Conservation (phyloP, 768 basidiomycete species). For the Rhizopogon sp. region DNA sequence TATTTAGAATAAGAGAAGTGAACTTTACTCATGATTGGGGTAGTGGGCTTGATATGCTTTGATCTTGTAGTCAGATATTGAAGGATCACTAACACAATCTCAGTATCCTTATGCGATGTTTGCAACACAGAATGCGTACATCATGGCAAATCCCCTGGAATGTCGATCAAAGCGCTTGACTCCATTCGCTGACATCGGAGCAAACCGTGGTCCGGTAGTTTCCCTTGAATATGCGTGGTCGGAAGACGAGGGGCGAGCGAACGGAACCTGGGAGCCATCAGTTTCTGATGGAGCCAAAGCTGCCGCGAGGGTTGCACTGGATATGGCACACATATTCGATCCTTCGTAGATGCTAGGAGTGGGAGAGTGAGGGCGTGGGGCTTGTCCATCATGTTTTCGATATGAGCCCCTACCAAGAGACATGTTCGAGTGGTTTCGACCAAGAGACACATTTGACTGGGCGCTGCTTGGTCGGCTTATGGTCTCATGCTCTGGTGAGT, state of each 20-base stretch:
- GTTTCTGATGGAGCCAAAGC: not conserved
- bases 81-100: slow-evolving; percentile 5
- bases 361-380: slow-evolving; percentile 10
- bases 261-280: not conserved
- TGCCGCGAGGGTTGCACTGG: slow-evolving; percentile 5
- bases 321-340: slow-evolving; percentile 5
- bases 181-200: slow-evolving; percentile 12
- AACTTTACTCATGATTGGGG: slow-evolving; percentile 7
- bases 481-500: slow-evolving; percentile 2
- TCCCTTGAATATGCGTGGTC: not conserved
- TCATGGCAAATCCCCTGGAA: slow-evolving; percentile 7
- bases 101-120: not conserved
- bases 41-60: slow-evolving; percentile 7
- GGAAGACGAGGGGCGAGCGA: not conserved
- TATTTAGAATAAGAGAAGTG: not conserved
- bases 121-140: not conserved
- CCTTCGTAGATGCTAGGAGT: slow-evolving; percentile 8
- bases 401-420: slow-evolving; percentile 9
- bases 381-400: slow-evolving; percentile 11
- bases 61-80: slow-evolving; percentile 9
- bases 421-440: slow-evolving; percentile 7
- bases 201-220: slow-evolving; percentile 7
- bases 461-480: slow-evolving; percentile 3
- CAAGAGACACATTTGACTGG: slow-evolving; percentile 7
- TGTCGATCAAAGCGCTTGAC: slow-evolving; percentile 12